phyloP scores from a whole-genome alignment of 1,284 basidiomycete species.

The Austroboletus novae-zelandiae region DNA sequence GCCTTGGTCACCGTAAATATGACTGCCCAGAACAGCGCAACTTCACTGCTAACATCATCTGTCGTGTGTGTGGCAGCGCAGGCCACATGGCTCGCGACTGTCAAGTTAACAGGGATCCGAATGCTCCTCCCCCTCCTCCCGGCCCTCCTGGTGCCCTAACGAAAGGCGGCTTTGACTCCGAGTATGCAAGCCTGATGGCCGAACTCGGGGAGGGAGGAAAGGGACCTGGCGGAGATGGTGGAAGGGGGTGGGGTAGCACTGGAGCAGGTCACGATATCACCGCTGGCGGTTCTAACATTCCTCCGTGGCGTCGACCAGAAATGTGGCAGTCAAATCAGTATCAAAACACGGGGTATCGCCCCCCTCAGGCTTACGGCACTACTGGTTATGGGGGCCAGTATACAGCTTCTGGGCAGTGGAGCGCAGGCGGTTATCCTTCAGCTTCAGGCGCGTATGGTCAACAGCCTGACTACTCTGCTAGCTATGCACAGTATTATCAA shows the following conservation, averaged over 20 bases:
- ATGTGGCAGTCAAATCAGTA: constrained; percentile 65
- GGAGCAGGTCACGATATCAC: constrained; percentile 70
- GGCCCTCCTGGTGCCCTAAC: constrained; percentile 40
- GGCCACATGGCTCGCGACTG: constrained; percentile 98
- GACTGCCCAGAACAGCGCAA: constrained; percentile 96
- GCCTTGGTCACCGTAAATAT: constrained; percentile 93
- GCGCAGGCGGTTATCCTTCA: constrained; percentile 44
- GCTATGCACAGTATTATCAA: constrained; percentile 81
- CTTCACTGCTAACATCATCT: constrained; percentile 97
- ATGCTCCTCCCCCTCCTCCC: constrained; percentile 43
- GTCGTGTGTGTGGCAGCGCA: constrained; percentile 90
- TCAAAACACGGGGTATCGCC: constrained; percentile 51
- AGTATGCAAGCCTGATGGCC: constrained; percentile 97
- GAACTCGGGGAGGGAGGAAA: constrained; percentile 89
- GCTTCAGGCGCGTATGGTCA: constrained; percentile 35
- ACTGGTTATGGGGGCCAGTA: constrained; percentile 40
- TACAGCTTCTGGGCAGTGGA: constrained; percentile 39
- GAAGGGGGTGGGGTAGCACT: constrained; percentile 61
- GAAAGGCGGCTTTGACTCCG: constrained; percentile 87
- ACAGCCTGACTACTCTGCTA: constrained; percentile 66
- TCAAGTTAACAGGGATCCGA: constrained; percentile 78
- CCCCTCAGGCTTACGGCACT: constrained; percentile 44
- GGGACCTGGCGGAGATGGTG: constrained; percentile 52
- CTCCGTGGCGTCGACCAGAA: constrained; percentile 85
- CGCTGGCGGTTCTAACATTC: constrained; percentile 75